Evolutionary conservation across 441 rosid genomes (phyloP).

Genomic region (Cnidoscolus chayamansa): DNA sequence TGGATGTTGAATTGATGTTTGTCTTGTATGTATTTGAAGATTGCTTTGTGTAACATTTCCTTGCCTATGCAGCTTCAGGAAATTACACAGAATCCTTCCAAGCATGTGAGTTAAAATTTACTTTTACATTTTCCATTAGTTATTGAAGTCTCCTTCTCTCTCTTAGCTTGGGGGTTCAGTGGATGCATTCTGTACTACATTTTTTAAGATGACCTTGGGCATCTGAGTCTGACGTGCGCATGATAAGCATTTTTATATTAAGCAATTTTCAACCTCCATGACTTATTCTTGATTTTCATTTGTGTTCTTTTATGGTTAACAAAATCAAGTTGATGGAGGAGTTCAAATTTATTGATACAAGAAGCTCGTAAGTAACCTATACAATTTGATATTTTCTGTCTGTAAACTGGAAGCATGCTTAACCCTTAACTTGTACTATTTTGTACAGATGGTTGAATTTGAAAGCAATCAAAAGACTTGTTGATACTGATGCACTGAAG

Average conservation of each 20-base stretch:
- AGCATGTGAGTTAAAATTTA: conserved; percentile 39
- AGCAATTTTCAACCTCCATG: not conserved
- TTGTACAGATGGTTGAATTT: conserved; percentile 56
- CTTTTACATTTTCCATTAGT: not conserved
- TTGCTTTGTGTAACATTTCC: conserved; percentile 17
- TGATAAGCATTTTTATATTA: conserved; percentile 14
- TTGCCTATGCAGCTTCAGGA: conserved; percentile 46
- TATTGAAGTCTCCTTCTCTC: not conserved
- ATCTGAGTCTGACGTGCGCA: not conserved
- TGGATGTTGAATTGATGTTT: not conserved
- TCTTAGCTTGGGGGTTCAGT: not conserved
- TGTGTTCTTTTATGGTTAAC: conserved; percentile 23
- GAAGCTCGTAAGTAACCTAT: conserved; percentile 46
- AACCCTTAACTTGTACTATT: conserved; percentile 17
- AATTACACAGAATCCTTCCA: conserved; percentile 32
- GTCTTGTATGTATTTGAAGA: conserved; percentile 12
- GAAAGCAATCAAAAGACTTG: conserved; percentile 50
- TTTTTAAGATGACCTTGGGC: not conserved
- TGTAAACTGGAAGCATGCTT: not conserved
- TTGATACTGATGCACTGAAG: conserved; percentile 41
- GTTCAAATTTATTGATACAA: conserved; percentile 51
- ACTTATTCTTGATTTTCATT: conserved; percentile 13
- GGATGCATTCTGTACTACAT: not conserved
- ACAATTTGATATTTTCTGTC: not conserved
- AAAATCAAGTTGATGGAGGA: conserved; percentile 40